Evolutionary conservation across 257 asterid species (phyloP), one percentile per base, ranked within the genome.

Genomic region (Solanum bulbocastanum): DNA sequence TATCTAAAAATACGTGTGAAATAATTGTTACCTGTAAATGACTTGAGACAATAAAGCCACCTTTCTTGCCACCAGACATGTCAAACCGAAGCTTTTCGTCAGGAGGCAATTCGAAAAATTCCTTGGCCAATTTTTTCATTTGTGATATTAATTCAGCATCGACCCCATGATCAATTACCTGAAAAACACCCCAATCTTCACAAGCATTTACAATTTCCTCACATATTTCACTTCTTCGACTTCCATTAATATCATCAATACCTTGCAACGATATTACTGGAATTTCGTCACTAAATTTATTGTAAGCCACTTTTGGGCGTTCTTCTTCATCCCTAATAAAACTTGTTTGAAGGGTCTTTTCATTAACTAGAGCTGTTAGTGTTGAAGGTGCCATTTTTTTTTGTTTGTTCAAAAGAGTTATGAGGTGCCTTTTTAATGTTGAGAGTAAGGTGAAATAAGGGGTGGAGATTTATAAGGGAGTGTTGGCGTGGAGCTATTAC

Each of bases 111-210:
- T 88, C 92, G 42, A 96, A 96, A 90, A 96, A 96, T 52, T 92
- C 91, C 3, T 90, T 89, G 18, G 96, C 93, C 33, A 93, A 89
- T 18, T 88, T 87, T 8, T 90, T 89, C 99, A 96, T 95, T 40
- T 91, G 91, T 1, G 87, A 86, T 22, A 94, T 52, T 20, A 96
- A 87, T 16, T 83, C 40, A 66, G 15, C 4, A 39, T 94, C 97
- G 0, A 96, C 82, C 33, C 98, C 99, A 35, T 96, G 98, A 89
- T 95, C 98, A 15, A 93, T 87, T 3, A 96, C 95, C 91, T 96
- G 99, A 35, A 96, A 96, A 35, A 96, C 89, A 0, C 99, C 99
- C 98, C 98, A 95, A 14, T 92, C 98, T 89, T 95, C 98, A 74
- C 97, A 95, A 2, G 99, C 99, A 1, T 86, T 90, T 8, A 92